Base-by-base conservation (phyloP, 371 early-diverging fungal species). In the Dinochytrium kinnereticum region DNA sequence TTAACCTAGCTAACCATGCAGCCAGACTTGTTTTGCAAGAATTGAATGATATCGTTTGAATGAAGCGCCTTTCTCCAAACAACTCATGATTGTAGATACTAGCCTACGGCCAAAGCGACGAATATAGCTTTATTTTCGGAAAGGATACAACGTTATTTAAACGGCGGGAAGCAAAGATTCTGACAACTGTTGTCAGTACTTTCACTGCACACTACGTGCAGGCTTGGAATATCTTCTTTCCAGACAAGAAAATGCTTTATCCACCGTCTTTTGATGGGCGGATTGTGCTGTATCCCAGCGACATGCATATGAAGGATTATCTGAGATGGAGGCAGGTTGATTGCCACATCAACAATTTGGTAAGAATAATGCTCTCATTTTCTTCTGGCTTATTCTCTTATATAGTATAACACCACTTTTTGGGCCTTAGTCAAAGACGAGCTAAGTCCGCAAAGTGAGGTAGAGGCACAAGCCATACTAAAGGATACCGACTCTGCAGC, bases 261-360 rank as follows among this genome's bases (percentile, higher is more conserved):
- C 91, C 95, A 28, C 96, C 98, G 0, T 90, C 92, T 36, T 97
- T 98, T 78, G 98, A 98, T 86, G 92, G 91, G 7, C 88, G 98
- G 13, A 90, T 90, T 0, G 95, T 98, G 0, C 82, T 86, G 38
- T 98, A 98, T 78, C 98, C 98, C 2, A 87, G 90, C 2, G 88
- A 90, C 50, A 78, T 89, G 39, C 90, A 91, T 39, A 68, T 98
- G 71, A 87, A 92, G 71, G 98, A 98, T 81, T 98, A 98, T 80
- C 83, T 98, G 51, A 81, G 88, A 55, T 98, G 98, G 98, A 84
- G 98, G 38, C 98, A 97, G 81, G 98, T 91, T 7, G 98, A 98
- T 79, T 96, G 95, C 64, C 85, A 86, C 72, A 83, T 85, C 71
- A 85, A 85, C 73, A 86, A 86, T 70, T 59, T 85, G 76, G 81